Percentiles rank a stretch among this genome's conserved stretches.
Evolutionary conservation across 2,329 filamentous ascomycete genomes (phyloP).

Genomic region (Trichoderma sp.): DNA sequence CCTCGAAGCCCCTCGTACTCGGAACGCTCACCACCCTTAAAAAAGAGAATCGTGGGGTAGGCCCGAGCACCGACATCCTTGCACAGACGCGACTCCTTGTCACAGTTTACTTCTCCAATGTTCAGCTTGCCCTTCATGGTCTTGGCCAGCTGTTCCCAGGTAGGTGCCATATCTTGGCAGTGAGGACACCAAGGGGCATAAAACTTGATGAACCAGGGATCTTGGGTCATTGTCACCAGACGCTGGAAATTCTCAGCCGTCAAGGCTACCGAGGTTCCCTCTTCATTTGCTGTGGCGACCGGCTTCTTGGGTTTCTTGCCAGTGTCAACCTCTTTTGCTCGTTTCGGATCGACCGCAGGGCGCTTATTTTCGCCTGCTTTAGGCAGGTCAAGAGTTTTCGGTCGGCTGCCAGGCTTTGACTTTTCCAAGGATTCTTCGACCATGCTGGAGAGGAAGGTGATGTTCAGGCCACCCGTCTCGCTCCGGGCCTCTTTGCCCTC

Average conservation of each 20-base stretch:
- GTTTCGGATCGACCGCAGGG: conserved; percentile 35
- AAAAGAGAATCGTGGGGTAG: conserved; percentile 91
- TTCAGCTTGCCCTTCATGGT: conserved; percentile 91
- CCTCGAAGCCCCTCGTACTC: conserved; percentile 93
- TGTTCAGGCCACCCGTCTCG: conserved; percentile 68
- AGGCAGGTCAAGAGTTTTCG: conserved; percentile 69
- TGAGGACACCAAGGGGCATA: conserved; percentile 97
- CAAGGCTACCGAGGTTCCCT: conserved; percentile 74
- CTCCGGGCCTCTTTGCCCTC: conserved; percentile 70
- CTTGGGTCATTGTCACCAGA: conserved; percentile 80
- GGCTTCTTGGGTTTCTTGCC: conserved; percentile 54
- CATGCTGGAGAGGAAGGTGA: conserved; percentile 67
- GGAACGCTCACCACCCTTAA: conserved; percentile 86
- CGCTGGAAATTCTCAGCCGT: conserved; percentile 85
- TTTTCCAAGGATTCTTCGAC: conserved; percentile 78
- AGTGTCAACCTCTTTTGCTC: conserved; percentile 33
- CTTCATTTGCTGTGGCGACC: conserved; percentile 66
- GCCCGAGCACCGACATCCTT: conserved; percentile 81
- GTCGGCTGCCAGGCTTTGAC: conserved; percentile 79
- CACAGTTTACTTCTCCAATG: conserved; percentile 95
- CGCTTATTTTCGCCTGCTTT: conserved; percentile 64
- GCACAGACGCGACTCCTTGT: conserved; percentile 82
- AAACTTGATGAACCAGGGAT: conserved; percentile 99
- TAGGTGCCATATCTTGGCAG: conserved; percentile 89
- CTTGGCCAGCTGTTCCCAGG: conserved; percentile 86